Conservation (phyloP, 2,329 filamentous ascomycete species). For the Dactylellina leptospora region DNA sequence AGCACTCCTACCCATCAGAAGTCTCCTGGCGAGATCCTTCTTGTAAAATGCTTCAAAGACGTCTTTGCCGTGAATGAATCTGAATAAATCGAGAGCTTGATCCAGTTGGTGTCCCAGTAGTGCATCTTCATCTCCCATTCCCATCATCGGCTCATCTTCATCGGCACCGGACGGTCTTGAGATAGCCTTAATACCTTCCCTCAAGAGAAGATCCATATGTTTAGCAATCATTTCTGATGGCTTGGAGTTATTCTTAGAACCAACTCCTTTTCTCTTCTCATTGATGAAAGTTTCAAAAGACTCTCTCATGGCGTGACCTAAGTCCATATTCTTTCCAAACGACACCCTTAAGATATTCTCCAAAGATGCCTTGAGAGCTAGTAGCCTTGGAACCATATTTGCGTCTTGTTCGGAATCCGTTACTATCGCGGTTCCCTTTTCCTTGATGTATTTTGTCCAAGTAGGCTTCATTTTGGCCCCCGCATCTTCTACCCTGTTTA, state of each 20-base stretch:
- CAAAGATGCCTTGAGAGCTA: constrained; percentile 80
- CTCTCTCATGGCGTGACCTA: constrained; percentile 81
- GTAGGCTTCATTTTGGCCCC: constrained; percentile 70
- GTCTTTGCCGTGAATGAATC: constrained; percentile 96
- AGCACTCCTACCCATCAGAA: constrained; percentile 90
- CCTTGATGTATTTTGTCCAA: constrained; percentile 81
- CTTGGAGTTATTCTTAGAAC: constrained; percentile 86
- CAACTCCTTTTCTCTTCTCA: constrained; percentile 76
- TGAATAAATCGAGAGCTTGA: constrained; percentile 90
- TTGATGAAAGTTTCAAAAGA: constrained; percentile 93
- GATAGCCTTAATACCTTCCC: constrained; percentile 81
- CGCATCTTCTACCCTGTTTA: constrained; percentile 71
- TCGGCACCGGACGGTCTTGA: constrained; percentile 71
- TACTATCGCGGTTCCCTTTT: constrained; percentile 78
- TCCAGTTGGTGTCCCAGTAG: constrained; percentile 93
- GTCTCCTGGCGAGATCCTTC: constrained; percentile 86
- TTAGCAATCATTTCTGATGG: constrained; percentile 99
- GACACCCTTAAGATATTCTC: constrained; percentile 79
- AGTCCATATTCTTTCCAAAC: constrained; percentile 78
- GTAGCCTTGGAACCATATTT: constrained; percentile 83
- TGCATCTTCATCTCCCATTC: constrained; percentile 83
- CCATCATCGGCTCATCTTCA: constrained; percentile 66
- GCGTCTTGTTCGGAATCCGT: constrained; percentile 79
- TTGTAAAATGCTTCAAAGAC: constrained; percentile 99
- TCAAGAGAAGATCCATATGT: constrained; percentile 87